phyloP scores from a whole-genome alignment of 1,139 yeast genomes.

The Scheffersomyces segobiensis region DNA sequence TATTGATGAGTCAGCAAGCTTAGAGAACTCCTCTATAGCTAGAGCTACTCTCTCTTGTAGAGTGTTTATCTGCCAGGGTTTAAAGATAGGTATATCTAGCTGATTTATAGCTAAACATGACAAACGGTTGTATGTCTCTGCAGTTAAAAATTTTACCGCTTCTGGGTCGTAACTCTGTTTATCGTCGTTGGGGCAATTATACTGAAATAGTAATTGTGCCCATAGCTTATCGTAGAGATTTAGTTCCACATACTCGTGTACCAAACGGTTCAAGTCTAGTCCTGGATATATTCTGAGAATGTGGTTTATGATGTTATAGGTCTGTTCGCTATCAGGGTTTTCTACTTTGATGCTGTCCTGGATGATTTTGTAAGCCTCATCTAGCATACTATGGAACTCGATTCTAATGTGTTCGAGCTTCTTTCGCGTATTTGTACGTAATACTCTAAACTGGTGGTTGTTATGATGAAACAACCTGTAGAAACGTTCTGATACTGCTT shows the following conservation, averaged over 20 bases:
- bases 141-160: constrained; percentile 31
- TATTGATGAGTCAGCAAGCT: constrained; percentile 44
- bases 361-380: constrained; percentile 39
- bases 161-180: constrained; percentile 26
- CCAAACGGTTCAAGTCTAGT: constrained; percentile 53
- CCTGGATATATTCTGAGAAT: constrained; percentile 40
- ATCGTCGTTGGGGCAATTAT: constrained; percentile 32
- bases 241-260: constrained; percentile 71
- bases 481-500: constrained; percentile 48
- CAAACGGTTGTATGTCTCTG: constrained; percentile 40
- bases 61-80: constrained; percentile 40
- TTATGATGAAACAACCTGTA: constrained; percentile 46
- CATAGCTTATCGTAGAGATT: constrained; percentile 67
- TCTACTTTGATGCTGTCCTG: constrained; percentile 43
- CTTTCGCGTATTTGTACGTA: constrained; percentile 33
- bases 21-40: constrained; percentile 58
- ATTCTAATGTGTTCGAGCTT: constrained; percentile 25
- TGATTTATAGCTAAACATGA: constrained; percentile 68
- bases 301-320: constrained; percentile 32
- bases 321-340: constrained; percentile 37
- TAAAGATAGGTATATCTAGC: constrained; percentile 55
- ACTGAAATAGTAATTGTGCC: constrained; percentile 48
- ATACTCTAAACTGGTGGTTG: constrained; percentile 32
- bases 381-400: constrained; percentile 37
- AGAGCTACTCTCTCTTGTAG: constrained; percentile 49